Base-by-base conservation (phyloP, 2,329 filamentous ascomycete genomes). In the Claviceps spartinae region DNA sequence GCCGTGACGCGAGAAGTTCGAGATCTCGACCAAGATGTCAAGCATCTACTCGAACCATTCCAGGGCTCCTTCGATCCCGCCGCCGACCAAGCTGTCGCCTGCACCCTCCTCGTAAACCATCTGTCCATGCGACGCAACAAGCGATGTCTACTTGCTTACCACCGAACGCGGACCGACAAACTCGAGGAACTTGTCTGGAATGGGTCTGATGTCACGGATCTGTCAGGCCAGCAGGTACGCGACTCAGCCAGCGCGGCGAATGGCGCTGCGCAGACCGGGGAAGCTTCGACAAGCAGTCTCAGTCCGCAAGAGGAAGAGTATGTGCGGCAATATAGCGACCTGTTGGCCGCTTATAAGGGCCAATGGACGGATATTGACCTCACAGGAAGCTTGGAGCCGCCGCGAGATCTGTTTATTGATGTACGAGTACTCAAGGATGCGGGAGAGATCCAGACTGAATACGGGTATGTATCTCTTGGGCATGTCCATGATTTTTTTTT, bases 361-460 rank as follows among this genome's bases (percentile, higher is more conserved):
- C 89, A 95, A 62, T 98, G 91, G 91, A 97, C 91, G 20, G 93
- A 98, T 65, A 86, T 98, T 58, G 93, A 98, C 68, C 73, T 98
- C 51, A 96, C 93, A 2, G 93, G 93, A 36, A 93, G 86, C 62
- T 72, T 98, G 63, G 89, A 95, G 63, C 93, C 93, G 24, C 93
- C 93, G n/a, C 81, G 82, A 60, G 93, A 98, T 68, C 72, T 98
- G 50, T 98, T 97, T 67, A 95, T 98, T 61, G 93, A 98, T 67
- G 93, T 98, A 38, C 77, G 93, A 47, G 93, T 98, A 48, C 71
- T 98, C 57, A 96, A 93, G 66, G 93, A 98, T 72, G 93, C 91
- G 1, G 93, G 94, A 4, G 93, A 98, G 73, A 96, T 98, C 57
- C 91, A 98, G 71, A 98, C 93, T 0, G 94, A 98, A 74, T 98